phyloP scores from a whole-genome alignment of 2,329 filamentous ascomycete genomes.

The Thelonectria discophora region DNA sequence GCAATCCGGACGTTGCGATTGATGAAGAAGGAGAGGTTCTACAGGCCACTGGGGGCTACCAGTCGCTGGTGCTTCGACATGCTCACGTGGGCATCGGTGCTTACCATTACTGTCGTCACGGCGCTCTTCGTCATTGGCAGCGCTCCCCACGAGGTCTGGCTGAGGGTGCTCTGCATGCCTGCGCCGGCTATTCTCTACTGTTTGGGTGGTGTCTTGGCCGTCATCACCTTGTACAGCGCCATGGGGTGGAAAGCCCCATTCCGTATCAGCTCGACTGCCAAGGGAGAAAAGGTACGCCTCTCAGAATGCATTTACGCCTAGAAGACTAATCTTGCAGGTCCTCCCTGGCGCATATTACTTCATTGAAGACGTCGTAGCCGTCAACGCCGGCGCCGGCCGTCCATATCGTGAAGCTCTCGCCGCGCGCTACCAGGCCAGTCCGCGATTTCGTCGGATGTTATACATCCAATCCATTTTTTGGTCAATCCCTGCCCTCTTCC shows the following conservation, averaged over 20 bases:
- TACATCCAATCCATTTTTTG: slow-evolving; percentile 53
- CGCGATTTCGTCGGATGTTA: slow-evolving; percentile 53
- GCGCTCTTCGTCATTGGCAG: slow-evolving; percentile 60
- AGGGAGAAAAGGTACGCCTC: slow-evolving; percentile 54
- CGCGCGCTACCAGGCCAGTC: slow-evolving; percentile 53
- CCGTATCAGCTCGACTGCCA: slow-evolving; percentile 70
- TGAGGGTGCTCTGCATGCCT: slow-evolving; percentile 61
- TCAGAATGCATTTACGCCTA: neutral
- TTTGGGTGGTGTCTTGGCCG: slow-evolving; percentile 52
- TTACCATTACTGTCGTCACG: slow-evolving; percentile 60
- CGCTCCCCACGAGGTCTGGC: slow-evolving; percentile 58
- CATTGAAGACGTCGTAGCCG: slow-evolving; percentile 73
- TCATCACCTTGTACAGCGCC: slow-evolving; percentile 47
- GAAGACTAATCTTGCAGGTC: slow-evolving; percentile 51
- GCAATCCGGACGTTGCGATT: slow-evolving; percentile 58
- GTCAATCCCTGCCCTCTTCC: slow-evolving; percentile 49
- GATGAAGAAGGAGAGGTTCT: slow-evolving; percentile 58
- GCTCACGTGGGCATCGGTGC: slow-evolving; percentile 55
- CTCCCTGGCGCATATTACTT: slow-evolving; percentile 70
- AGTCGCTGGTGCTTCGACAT: slow-evolving; percentile 61
- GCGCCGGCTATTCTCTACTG: slow-evolving; percentile 60
- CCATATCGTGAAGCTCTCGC: slow-evolving; percentile 54
- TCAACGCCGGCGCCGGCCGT: slow-evolving; percentile 68
- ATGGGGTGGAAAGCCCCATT: slow-evolving; percentile 62
- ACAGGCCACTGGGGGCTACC: slow-evolving; percentile 58